Conservation (phyloP, 2,329 filamentous ascomycete genomes). For the Arthrobotrys pseudoclavata region DNA sequence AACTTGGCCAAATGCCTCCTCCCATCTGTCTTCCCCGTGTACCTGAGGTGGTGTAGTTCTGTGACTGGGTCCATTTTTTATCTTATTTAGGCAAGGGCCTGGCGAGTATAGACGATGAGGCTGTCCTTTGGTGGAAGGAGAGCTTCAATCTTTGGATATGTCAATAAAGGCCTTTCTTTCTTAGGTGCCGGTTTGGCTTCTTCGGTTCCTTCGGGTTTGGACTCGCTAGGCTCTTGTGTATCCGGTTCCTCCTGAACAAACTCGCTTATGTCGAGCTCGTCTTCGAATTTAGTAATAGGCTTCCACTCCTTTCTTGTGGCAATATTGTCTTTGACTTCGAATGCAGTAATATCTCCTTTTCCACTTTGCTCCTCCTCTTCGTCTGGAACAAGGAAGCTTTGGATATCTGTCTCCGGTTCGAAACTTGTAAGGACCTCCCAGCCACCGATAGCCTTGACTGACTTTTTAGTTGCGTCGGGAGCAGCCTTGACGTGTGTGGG, state of each 20-base stretch:
- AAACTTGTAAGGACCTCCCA: slow-evolving; percentile 58
- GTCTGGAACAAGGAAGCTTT: slow-evolving; percentile 44
- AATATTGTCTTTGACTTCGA: slow-evolving; percentile 53
- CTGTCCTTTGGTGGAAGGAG: slow-evolving; percentile 51
- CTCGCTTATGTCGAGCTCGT: slow-evolving; percentile 39
- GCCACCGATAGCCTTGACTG: slow-evolving; percentile 40
- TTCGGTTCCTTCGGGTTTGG: slow-evolving; percentile 15
- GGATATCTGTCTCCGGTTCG: slow-evolving; percentile 52
- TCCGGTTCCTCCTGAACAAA: slow-evolving; percentile 30
- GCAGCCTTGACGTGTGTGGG: slow-evolving; percentile 45
- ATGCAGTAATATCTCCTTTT: slow-evolving; percentile 23
- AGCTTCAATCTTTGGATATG: slow-evolving; percentile 56
- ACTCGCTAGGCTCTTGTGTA: slow-evolving; percentile 3
- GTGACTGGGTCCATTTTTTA: slow-evolving; percentile 57
- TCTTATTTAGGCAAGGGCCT: slow-evolving; percentile 34
- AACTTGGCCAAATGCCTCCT: slow-evolving; percentile 63
- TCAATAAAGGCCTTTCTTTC: slow-evolving; percentile 44
- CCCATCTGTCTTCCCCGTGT: slow-evolving; percentile 62
- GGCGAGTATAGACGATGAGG: slow-evolving; percentile 47
- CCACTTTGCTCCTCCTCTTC: slow-evolving; percentile 41
- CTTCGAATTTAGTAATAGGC: slow-evolving; percentile 42
- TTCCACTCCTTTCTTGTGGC: slow-evolving; percentile 47
- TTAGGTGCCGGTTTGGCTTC: slow-evolving; percentile 28
- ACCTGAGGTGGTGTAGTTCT: slow-evolving; percentile 63
- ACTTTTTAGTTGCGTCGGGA: slow-evolving; percentile 45